These are phyloP conservation scores for Diaporthe caulivora DNA, from an alignment of 2,329 filamentous ascomycete species.

Conservation along the genomic window DNA sequence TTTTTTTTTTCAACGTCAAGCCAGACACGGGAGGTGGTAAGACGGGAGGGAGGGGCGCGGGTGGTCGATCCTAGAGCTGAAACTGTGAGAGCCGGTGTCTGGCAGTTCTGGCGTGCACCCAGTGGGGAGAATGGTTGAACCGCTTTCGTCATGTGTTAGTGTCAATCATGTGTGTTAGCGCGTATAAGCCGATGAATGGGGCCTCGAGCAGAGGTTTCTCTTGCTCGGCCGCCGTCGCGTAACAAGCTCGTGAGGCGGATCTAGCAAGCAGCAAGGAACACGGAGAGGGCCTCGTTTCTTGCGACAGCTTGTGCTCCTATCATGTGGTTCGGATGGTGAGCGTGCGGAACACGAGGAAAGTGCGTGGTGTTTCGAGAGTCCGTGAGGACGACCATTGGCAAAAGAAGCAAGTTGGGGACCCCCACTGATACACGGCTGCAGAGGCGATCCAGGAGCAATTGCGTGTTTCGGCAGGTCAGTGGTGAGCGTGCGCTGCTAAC, in stretches of 20 bases:
- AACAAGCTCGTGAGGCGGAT: conserved; percentile 15
- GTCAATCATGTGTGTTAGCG: neutral
- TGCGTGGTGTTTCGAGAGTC: conserved; percentile 25
- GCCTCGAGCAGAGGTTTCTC: neutral
- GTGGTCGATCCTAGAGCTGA: conserved; percentile 21
- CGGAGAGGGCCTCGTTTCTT: neutral
- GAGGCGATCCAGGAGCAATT: conserved; percentile 8
- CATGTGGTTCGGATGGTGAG: conserved; percentile 9
- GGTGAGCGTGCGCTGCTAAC: conserved; percentile 1
- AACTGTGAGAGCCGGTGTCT: conserved; percentile 15
- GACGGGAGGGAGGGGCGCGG: conserved; percentile 22
- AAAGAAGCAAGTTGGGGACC: conserved; percentile 3
- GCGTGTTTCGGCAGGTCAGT: conserved; percentile 36
- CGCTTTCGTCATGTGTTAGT: neutral
- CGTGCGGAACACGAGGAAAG: conserved; percentile 16
- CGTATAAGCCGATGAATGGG: conserved; percentile 16
- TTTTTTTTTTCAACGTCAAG: conserved; percentile 5
- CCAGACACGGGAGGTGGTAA: conserved; percentile 27
- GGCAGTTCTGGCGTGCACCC: neutral
- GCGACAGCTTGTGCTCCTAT: conserved; percentile 1
- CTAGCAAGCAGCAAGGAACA: neutral
- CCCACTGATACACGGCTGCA: conserved; percentile 23
- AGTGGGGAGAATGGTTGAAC: conserved; percentile 29
- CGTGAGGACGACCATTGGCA: conserved; percentile 14
- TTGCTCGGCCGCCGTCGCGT: conserved; percentile 7